These are phyloP conservation scores for Penicillium sp. DNA, from an alignment of 2,329 filamentous ascomycete species.

Conservation along the genomic window DNA sequence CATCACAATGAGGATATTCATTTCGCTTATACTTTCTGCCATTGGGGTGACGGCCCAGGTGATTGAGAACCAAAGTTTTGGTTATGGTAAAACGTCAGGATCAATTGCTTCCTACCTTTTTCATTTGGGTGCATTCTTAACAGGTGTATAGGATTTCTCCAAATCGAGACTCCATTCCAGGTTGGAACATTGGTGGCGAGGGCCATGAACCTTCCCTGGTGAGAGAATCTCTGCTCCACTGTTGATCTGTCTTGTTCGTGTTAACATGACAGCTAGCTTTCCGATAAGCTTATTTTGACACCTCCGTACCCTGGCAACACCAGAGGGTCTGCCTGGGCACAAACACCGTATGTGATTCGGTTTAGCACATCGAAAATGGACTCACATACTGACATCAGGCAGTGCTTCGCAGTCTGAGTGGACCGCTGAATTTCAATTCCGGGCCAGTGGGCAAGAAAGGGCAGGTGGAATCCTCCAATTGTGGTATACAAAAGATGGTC, in stretches of 20 bases:
- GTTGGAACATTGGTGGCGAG: conserved; percentile 52
- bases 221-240: conserved; percentile 16
- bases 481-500: conserved; percentile 74
- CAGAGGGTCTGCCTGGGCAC: conserved; percentile 75
- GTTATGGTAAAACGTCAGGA: conserved; percentile 57
- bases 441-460: conserved; percentile 76
- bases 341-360: conserved; percentile 44
- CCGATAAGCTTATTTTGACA: conserved; percentile 87
- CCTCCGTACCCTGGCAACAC: conserved; percentile 81
- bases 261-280: conserved; percentile 49
- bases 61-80: conserved; percentile 71
- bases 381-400: conserved; percentile 9
- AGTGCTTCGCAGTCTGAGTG: conserved; percentile 58
- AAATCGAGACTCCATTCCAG: conserved; percentile 46
- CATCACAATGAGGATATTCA: conserved; percentile 38
- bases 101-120: conserved; percentile 1
- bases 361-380: background rate
- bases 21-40: conserved; percentile 42
- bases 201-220: conserved; percentile 52
- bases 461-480: conserved; percentile 86
- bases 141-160: conserved; percentile 54
- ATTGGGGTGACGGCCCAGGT: conserved; percentile 57
- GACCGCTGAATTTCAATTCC: conserved; percentile 79
- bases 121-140: background rate
- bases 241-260: background rate